Evolutionary conservation across 495 filamentous ascomycete species (phyloP), one percentile per base, ranked within the genome.

Genomic region (Podospora pseudoanserina): DNA sequence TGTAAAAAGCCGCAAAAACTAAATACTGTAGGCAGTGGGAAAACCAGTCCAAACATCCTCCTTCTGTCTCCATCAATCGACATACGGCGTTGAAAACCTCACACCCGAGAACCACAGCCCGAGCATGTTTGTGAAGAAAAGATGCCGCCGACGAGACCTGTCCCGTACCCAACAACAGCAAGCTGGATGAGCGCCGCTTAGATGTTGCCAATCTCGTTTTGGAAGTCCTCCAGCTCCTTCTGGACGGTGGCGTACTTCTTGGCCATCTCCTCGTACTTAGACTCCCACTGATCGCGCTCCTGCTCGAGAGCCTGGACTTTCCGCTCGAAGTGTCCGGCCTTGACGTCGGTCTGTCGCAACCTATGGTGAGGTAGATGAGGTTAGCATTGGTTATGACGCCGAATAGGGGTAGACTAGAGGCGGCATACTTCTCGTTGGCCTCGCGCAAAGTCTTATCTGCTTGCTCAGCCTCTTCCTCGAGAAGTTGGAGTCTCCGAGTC

Each of bases 311-410:
- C 96, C 79, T 96, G 91, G 70, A 99, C 95, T 84, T 99, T 97
- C 85, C 96, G 96, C 83, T 98, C 96, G 82, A 93, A 97, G 86
- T 99, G 95, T 69, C 94, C 96, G 77, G 95, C 93, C 85, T 97
- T 97, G 82, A 98, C 93, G 79, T 98, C 95, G 80, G 95, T 97
- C 83, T 96, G 94, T 74, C 96, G 93, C 75, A 98, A 92, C 82
- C 95, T 99, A 58, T 7, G 30, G 30, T 32, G 23, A 26, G 23
- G 23, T n/a, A 20, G 13, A 23, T 9, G 6, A 20, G 7, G 55
- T 58, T 20, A 58, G 23, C 18, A 58, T 5, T 58, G 30, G 7
- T 53, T 1, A 23, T 23, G 23, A 23, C 23, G 23, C 23, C 23
- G 23, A 23, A 23, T 1, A 23, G 23, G 23, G 1, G 23, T 23